These are phyloP conservation scores for Rhodamnia argentea DNA, from an alignment of 345 rosid genomes.

Conservation along the genomic window DNA sequence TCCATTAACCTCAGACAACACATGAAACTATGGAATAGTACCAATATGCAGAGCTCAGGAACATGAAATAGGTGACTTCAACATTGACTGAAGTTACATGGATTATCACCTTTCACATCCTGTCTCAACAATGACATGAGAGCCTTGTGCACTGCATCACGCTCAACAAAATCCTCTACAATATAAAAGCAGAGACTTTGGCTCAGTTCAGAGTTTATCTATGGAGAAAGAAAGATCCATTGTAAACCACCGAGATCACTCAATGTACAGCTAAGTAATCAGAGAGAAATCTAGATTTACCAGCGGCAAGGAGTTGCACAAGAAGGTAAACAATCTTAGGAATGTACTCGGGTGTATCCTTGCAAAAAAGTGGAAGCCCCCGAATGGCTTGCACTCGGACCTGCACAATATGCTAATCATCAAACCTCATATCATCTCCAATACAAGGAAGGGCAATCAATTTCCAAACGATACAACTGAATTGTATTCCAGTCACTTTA, in stretches of 20 bases:
- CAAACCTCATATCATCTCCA: neutral
- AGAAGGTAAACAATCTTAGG: conserved; percentile 86
- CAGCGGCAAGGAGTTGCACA: conserved; percentile 66
- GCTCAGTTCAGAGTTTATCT: neutral
- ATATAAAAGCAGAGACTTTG: conserved; percentile 3
- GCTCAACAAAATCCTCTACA: conserved; percentile 84
- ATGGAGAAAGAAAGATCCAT: neutral
- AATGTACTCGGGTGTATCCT: conserved; percentile 68
- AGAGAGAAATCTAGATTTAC: conserved; percentile 23
- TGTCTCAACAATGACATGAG: conserved; percentile 91
- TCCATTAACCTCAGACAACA: neutral
- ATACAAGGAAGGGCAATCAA: neutral
- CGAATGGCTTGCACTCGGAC: conserved; percentile 98
- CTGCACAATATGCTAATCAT: conserved; percentile 19
- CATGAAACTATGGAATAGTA: neutral
- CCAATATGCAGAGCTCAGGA: neutral
- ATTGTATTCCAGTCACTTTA: neutral
- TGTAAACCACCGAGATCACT: neutral
- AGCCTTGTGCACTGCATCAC: conserved; percentile 97
- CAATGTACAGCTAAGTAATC: neutral
- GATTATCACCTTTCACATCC: conserved; percentile 79
- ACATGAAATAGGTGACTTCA: neutral
- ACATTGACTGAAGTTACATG: neutral
- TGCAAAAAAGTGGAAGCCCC: conserved; percentile 92
- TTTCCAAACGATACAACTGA: neutral